phyloP scores from a whole-genome alignment of 2,329 filamentous ascomycete genomes.

The Penicillium thymicola region DNA sequence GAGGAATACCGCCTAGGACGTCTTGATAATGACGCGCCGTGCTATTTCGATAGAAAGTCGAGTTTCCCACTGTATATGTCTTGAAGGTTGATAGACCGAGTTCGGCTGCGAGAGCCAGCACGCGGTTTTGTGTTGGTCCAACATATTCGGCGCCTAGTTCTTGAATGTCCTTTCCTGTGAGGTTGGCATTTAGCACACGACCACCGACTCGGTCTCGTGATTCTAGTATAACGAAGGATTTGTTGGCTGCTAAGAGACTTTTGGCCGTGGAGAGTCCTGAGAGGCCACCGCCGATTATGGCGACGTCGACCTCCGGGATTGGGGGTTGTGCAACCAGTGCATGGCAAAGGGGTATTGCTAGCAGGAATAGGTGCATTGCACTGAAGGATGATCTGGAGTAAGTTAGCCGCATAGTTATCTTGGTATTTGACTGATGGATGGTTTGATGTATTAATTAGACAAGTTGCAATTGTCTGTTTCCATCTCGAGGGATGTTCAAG shows the following conservation, averaged over 20 bases:
- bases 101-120: slow-evolving; percentile 17
- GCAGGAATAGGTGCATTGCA: background rate
- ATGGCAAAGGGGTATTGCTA: background rate
- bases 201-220: slow-evolving; percentile 20
- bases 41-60: slow-evolving; percentile 1
- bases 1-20: background rate
- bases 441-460: background rate
- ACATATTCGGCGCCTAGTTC: slow-evolving; percentile 29
- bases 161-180: slow-evolving; percentile 16
- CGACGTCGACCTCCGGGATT: background rate
- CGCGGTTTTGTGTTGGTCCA: slow-evolving; percentile 24
- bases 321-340: background rate
- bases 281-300: slow-evolving; percentile 1
- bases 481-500: background rate
- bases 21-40: background rate
- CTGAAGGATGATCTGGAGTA: too few relatives aligned
- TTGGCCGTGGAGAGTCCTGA: slow-evolving; percentile 5
- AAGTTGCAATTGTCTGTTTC: background rate
- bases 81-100: slow-evolving; percentile 19
- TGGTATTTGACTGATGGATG: background rate
- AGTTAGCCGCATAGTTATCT: background rate
- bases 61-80: slow-evolving; percentile 12
- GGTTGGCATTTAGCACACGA: slow-evolving; percentile 11
- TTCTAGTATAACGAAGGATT: slow-evolving; percentile 14
- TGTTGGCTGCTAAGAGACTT: slow-evolving; percentile 5